Conservation (phyloP, 2,329 filamentous ascomycete species). For the Lomentospora prolificans region DNA sequence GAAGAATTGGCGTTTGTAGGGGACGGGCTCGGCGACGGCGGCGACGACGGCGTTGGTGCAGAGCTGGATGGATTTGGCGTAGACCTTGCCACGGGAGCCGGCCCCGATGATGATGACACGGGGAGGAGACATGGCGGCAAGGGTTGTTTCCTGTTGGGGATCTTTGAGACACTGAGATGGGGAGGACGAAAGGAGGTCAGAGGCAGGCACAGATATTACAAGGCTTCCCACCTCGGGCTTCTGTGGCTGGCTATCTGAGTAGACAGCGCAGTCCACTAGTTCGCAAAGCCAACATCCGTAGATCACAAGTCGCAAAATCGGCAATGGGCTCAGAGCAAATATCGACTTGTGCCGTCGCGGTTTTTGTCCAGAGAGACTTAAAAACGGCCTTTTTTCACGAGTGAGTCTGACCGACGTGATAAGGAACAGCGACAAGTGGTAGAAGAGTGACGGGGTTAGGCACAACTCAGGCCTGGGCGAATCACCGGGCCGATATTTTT, state of each 20-base stretch:
- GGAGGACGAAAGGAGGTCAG: too few relatives aligned
- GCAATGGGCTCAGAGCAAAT: too few relatives aligned
- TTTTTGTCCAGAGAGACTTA: too few relatives aligned
- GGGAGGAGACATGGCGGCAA: conserved; percentile 40
- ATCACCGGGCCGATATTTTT: not conserved
- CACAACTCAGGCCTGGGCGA: not conserved
- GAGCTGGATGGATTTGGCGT: conserved; percentile 57
- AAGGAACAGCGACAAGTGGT: not conserved
- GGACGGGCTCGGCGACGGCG: conserved; percentile 72
- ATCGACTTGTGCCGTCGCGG: too few relatives aligned
- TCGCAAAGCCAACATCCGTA: too few relatives aligned
- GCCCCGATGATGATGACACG: conserved; percentile 74
- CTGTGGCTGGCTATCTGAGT: too few relatives aligned
- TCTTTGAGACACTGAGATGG: not conserved
- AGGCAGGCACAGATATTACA: too few relatives aligned
- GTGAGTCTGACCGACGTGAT: too few relatives aligned
- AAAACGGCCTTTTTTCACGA: too few relatives aligned
- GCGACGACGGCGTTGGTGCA: conserved; percentile 59
- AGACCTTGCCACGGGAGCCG: conserved; percentile 67
- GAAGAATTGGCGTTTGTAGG: conserved; percentile 65
- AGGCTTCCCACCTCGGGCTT: too few relatives aligned
- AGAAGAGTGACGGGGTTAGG: not conserved
- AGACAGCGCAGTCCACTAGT: too few relatives aligned
- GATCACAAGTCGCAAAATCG: too few relatives aligned
- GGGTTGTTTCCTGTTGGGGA: conserved; percentile 28